Conservation (phyloP, 2,329 filamentous ascomycete species). For the Thelonectria olida region DNA sequence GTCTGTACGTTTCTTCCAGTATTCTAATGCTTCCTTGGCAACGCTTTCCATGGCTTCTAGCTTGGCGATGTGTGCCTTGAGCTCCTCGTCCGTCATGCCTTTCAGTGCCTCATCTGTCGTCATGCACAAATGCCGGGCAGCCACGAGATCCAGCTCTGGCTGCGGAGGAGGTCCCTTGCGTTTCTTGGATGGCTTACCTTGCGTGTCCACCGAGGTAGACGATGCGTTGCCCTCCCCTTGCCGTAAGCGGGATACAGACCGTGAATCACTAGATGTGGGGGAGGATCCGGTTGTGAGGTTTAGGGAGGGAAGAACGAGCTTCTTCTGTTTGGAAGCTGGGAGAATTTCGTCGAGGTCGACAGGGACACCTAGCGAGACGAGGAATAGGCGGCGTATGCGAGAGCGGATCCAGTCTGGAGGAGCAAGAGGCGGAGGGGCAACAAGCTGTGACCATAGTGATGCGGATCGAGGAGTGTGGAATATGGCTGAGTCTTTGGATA, state of each 20-base stretch:
- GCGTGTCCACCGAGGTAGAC: conserved; percentile 67
- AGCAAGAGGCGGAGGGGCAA: conserved; percentile 91
- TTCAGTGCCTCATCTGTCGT: conserved; percentile 85
- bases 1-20: conserved; percentile 87
- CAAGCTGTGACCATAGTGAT: conserved; percentile 95
- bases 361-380: conserved; percentile 94
- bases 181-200: conserved; percentile 61
- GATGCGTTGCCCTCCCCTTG: conserved; percentile 62
- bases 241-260: conserved; percentile 56
- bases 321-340: conserved; percentile 97
- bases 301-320: conserved; percentile 89
- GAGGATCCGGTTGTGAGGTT: conserved; percentile 71
- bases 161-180: conserved; percentile 70
- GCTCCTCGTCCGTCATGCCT: conserved; percentile 81
- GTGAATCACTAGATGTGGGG: conserved; percentile 64
- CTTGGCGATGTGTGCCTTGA: conserved; percentile 74
- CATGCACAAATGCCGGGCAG: conserved; percentile 79
- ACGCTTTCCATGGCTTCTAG: conserved; percentile 75
- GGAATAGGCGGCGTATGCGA: conserved; percentile 90
- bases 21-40: conserved; percentile 82
- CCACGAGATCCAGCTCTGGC: conserved; percentile 81
- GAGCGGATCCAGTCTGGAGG: conserved; percentile 98
- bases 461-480: conserved; percentile 88
- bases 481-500: conserved; percentile 67
- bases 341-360: conserved; percentile 98